Percentiles rank a stretch among this genome's conserved stretches.
These are phyloP conservation scores for Platanthera guangdongensis DNA, from an alignment of 106 monocot species.

Conservation along the genomic window DNA sequence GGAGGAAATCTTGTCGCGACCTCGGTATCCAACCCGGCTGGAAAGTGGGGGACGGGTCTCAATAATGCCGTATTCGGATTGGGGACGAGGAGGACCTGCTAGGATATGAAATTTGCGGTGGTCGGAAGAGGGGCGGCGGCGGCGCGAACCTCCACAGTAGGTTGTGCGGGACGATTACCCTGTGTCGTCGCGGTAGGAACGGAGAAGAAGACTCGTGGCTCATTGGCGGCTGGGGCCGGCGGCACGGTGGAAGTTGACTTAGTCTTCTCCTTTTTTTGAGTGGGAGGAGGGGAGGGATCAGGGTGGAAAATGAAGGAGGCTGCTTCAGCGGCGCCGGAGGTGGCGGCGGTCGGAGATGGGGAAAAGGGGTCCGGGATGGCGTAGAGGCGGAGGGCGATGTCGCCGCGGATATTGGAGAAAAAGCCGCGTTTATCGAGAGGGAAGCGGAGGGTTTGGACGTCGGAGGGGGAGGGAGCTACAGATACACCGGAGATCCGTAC, in stretches of 20 bases:
- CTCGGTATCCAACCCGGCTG: constrained; percentile 32
- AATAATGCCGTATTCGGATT: constrained; percentile 46
- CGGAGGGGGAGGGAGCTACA: constrained; percentile 30
- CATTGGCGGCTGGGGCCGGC: not conserved
- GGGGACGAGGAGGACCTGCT: constrained; percentile 1
- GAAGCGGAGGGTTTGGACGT: constrained; percentile 31
- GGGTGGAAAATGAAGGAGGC: constrained; percentile 9
- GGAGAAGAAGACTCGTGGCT: constrained; percentile 26
- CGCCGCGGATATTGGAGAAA: constrained; percentile 80
- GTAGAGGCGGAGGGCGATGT: constrained; percentile 62
- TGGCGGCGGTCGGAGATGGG: not conserved
- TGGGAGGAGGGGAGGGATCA: constrained; percentile 13
- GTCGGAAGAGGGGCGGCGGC: constrained; percentile 9
- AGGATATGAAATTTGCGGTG: not conserved
- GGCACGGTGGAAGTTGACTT: not conserved
- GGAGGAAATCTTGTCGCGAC: constrained; percentile 59
- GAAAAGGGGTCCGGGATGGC: constrained; percentile 3
- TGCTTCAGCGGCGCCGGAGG: not conserved
- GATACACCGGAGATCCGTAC: constrained; percentile 58
- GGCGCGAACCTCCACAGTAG: not conserved
- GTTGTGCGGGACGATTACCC: constrained; percentile 2
- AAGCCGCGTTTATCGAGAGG: constrained; percentile 86
- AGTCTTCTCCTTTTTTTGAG: not conserved
- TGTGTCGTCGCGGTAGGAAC: constrained; percentile 10
- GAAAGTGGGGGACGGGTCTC: constrained; percentile 75